Conservation (phyloP, 768 basidiomycete genomes). For the Daedaleopsis sinensis region DNA sequence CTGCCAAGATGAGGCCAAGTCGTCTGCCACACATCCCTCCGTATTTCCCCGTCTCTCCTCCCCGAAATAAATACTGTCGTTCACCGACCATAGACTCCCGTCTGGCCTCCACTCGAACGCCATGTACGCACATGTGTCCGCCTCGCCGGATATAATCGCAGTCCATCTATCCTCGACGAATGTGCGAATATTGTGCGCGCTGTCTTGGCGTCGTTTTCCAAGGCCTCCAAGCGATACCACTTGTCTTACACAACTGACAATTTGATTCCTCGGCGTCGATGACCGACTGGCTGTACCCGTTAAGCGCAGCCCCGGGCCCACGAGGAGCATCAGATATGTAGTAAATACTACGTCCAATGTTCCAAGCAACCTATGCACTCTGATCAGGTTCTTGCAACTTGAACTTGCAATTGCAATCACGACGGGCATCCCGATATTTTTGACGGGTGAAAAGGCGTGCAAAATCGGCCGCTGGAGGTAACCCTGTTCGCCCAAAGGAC, state of each 20-base stretch:
- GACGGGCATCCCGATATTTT: too few species aligned
- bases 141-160: neutral
- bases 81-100: neutral
- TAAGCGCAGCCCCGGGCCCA: too few species aligned
- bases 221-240: neutral
- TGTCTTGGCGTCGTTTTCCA: constrained; percentile 1
- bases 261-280: neutral
- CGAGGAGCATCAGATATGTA: too few species aligned
- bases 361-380: too few species aligned
- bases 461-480: too few species aligned
- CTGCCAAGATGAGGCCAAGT: constrained; percentile 24
- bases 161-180: neutral
- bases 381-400: too few species aligned
- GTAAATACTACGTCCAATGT: too few species aligned
- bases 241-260: too few species aligned
- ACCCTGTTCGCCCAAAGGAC: too few species aligned
- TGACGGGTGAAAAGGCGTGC: too few species aligned
- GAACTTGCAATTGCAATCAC: too few species aligned
- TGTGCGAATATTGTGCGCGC: constrained; percentile 2
- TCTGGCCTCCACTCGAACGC: neutral
- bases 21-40: constrained; percentile 13
- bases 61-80: neutral
- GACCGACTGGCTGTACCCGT: too few species aligned
- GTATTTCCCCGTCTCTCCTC: constrained; percentile 14
- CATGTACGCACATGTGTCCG: neutral